Evolutionary conservation across 345 rosid species (phyloP).

Genomic region (Hibiscus syriacus): DNA sequence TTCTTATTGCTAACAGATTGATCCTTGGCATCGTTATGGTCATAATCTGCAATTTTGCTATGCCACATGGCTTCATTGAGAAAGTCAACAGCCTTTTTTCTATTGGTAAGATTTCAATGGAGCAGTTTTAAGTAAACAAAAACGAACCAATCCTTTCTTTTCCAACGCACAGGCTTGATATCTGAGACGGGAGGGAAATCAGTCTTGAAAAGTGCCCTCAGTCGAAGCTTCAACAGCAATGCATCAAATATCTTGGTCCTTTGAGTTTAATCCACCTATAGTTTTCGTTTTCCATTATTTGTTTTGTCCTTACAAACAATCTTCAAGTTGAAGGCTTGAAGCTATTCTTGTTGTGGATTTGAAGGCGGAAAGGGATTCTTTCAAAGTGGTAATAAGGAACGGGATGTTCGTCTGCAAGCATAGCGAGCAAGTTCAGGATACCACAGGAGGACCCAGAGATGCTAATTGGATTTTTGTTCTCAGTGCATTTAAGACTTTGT

Average conservation of each 20-base stretch:
- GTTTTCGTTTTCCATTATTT: too few relatives aligned
- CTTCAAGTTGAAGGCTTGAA: not conserved
- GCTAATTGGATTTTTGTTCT: slow-evolving; percentile 92
- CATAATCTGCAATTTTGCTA: slow-evolving; percentile 92
- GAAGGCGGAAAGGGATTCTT: slow-evolving; percentile 64
- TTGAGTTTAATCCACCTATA: slow-evolving; percentile 34
- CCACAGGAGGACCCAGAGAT: slow-evolving; percentile 50
- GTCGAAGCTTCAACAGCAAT: slow-evolving; percentile 72
- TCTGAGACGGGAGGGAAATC: slow-evolving; percentile 75
- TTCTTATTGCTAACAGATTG: slow-evolving; percentile 46
- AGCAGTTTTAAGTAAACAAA: slow-evolving; percentile 9
- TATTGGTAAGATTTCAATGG: slow-evolving; percentile 49
- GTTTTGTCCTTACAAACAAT: not conserved
- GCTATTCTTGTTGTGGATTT: not conserved
- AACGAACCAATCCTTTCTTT: slow-evolving; percentile 9
- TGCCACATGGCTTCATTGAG: slow-evolving; percentile 77
- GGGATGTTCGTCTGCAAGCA: slow-evolving; percentile 51
- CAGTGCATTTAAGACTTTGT: slow-evolving; percentile 60
- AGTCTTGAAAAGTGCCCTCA: slow-evolving; percentile 65
- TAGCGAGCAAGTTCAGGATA: slow-evolving; percentile 49
- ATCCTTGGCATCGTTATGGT: slow-evolving; percentile 95
- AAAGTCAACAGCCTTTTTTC: slow-evolving; percentile 80
- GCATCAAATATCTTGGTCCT: slow-evolving; percentile 94
- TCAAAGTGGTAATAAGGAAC: slow-evolving; percentile 48
- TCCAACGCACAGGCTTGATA: slow-evolving; percentile 65